Percentiles rank a stretch among this genome's conserved stretches.
These are phyloP conservation scores for Boletus barrowsii DNA, from an alignment of 768 basidiomycete genomes.

Conservation along the genomic window DNA sequence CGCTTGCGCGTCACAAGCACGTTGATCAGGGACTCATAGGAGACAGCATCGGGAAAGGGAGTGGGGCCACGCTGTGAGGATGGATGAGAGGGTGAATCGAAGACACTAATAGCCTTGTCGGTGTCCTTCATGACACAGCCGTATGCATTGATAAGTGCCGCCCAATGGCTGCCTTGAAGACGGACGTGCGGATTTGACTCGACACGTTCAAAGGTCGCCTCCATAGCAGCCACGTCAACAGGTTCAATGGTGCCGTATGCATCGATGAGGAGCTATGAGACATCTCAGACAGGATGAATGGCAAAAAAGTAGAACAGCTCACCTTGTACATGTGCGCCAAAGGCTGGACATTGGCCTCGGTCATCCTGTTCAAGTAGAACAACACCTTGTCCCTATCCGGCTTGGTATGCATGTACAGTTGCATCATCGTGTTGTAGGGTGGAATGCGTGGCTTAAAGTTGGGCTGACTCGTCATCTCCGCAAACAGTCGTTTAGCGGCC, in stretches of 20 bases:
- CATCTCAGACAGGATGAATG: not conserved
- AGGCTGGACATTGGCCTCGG: constrained; percentile 58
- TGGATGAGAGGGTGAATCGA: constrained; percentile 62
- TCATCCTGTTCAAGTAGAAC: constrained; percentile 69
- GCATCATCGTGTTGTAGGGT: constrained; percentile 99
- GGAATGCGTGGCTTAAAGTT: constrained; percentile 89
- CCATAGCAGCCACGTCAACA: constrained; percentile 68
- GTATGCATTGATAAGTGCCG: constrained; percentile 83
- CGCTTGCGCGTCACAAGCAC: constrained; percentile 76
- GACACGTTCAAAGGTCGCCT: constrained; percentile 64
- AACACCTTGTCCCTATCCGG: constrained; percentile 78
- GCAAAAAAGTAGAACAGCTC: constrained; percentile 9
- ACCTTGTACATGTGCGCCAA: constrained; percentile 96
- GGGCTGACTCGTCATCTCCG: constrained; percentile 70
- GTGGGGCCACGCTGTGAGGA: constrained; percentile 33
- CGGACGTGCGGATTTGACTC: constrained; percentile 34
- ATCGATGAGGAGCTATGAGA: constrained; percentile 74
- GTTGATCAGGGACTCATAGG: constrained; percentile 89
- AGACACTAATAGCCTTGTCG: constrained; percentile 69
- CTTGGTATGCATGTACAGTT: constrained; percentile 87
- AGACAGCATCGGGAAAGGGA: constrained; percentile 70
- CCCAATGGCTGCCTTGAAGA: constrained; percentile 64
- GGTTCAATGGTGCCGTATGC: constrained; percentile 86
- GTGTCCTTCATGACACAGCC: constrained; percentile 80
- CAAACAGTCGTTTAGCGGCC: constrained; percentile 79